phyloP scores from a whole-genome alignment of 2,329 filamentous ascomycete species.

The Aspergillus caelatus region DNA sequence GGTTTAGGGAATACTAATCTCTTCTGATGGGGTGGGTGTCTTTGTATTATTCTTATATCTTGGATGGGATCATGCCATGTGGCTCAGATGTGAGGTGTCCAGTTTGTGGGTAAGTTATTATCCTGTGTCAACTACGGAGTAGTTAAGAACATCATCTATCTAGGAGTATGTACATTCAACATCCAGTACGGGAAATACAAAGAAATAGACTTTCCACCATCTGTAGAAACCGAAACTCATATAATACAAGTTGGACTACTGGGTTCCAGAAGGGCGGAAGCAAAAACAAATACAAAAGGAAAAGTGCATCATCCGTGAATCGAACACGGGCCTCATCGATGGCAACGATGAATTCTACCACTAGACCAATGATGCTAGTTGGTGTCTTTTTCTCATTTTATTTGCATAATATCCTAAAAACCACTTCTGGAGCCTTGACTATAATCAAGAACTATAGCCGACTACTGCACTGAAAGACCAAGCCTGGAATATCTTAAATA shows the following conservation, averaged over 20 bases:
- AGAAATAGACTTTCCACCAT: too few species aligned
- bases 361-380: constrained; percentile 48
- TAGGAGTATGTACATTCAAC: too few species aligned
- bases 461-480: too few species aligned
- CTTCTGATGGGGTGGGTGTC: neutral
- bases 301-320: constrained; percentile 48
- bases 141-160: too few species aligned
- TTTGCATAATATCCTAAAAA: too few species aligned
- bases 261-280: neutral
- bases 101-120: too few species aligned
- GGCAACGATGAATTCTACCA: constrained; percentile 51
- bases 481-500: too few species aligned
- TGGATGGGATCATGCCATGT: neutral
- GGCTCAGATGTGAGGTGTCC: neutral
- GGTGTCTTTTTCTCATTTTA: neutral
- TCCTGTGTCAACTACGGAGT: too few species aligned
- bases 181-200: too few species aligned
- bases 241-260: neutral
- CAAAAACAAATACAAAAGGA: constrained; percentile 11
- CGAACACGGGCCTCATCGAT: constrained; percentile 52
- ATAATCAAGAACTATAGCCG: too few species aligned
- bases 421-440: too few species aligned
- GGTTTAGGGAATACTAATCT: neutral
- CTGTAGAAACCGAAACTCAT: too few species aligned
- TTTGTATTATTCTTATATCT: neutral